These are phyloP conservation scores for Gypsophila paniculata DNA, from an alignment of 179 eudicot species.

Conservation along the genomic window DNA sequence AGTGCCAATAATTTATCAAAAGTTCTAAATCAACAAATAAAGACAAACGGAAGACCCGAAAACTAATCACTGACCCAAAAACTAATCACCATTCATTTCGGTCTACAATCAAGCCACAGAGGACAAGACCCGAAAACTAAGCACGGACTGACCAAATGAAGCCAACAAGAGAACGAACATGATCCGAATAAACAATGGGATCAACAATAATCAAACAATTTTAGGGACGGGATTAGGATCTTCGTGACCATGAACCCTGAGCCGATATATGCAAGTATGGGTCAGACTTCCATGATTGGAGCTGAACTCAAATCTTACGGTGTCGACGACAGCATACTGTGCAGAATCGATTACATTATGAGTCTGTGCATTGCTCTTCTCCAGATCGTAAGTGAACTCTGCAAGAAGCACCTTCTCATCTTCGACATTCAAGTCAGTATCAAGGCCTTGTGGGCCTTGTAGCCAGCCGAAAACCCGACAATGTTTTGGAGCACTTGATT, in stretches of 20 bases:
- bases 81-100: constrained; percentile 12
- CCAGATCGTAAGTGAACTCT: constrained; percentile 75
- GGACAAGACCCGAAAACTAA: constrained; percentile 7
- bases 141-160: neutral
- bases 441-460: constrained; percentile 38
- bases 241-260: constrained; percentile 77
- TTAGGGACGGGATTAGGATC: constrained; percentile 42
- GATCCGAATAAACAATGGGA: neutral
- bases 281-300: constrained; percentile 76
- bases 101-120: constrained; percentile 10
- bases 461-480: constrained; percentile 39
- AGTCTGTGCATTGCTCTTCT: constrained; percentile 84
- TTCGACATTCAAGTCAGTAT: constrained; percentile 23
- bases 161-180: neutral
- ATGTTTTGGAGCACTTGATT: constrained; percentile 74
- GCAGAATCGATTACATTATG: constrained; percentile 45
- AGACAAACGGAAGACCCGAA: neutral
- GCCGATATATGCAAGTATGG: constrained; percentile 82
- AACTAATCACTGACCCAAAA: neutral
- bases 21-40: neutral
- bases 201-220: constrained; percentile 20
- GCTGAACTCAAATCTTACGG: constrained; percentile 59
- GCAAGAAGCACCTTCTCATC: constrained; percentile 45
- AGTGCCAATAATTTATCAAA: neutral
- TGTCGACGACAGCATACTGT: constrained; percentile 43